phyloP scores from a whole-genome alignment of 768 basidiomycete genomes.

The Hygrophorus pudorinus region DNA sequence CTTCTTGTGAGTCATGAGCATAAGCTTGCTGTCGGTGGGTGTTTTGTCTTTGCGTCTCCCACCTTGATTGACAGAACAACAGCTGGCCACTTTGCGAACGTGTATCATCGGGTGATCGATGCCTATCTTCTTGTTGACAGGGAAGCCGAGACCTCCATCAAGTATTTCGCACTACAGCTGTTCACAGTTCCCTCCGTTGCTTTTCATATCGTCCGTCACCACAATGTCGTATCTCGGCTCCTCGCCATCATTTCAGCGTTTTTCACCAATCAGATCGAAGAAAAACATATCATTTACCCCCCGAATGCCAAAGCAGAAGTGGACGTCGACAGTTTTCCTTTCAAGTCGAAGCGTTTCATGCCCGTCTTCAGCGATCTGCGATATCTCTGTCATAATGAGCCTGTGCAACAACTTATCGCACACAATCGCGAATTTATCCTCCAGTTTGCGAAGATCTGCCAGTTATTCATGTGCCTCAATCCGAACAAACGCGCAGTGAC shows the following conservation, averaged over 20 bases:
- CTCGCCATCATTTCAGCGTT: slow-evolving; percentile 82
- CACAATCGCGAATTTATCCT: slow-evolving; percentile 54
- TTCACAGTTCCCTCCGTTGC: slow-evolving; percentile 88
- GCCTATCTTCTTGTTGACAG: slow-evolving; percentile 88
- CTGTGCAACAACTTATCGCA: slow-evolving; percentile 74
- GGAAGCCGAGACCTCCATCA: slow-evolving; percentile 91
- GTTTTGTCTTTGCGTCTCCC: background rate
- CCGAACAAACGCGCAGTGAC: slow-evolving; percentile 76
- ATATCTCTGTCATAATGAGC: slow-evolving; percentile 71
- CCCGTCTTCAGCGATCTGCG: slow-evolving; percentile 88
- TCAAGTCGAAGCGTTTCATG: slow-evolving; percentile 95
- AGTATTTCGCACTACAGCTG: slow-evolving; percentile 86
- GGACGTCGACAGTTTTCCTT: slow-evolving; percentile 78
- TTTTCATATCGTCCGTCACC: slow-evolving; percentile 62
- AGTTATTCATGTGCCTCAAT: slow-evolving; percentile 89
- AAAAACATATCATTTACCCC: slow-evolving; percentile 53
- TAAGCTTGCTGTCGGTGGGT: slow-evolving; percentile 71
- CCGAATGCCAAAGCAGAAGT: slow-evolving; percentile 23
- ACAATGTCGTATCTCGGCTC: slow-evolving; percentile 65
- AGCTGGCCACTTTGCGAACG: slow-evolving; percentile 79
- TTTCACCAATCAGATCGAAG: slow-evolving; percentile 82
- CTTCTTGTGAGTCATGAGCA: slow-evolving; percentile 63
- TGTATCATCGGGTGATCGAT: slow-evolving; percentile 82
- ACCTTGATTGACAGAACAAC: background rate
- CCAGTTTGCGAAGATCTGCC: slow-evolving; percentile 68